Evolutionary conservation across 179 eudicot species (phyloP).

Genomic region (Beta lomatogona): DNA sequence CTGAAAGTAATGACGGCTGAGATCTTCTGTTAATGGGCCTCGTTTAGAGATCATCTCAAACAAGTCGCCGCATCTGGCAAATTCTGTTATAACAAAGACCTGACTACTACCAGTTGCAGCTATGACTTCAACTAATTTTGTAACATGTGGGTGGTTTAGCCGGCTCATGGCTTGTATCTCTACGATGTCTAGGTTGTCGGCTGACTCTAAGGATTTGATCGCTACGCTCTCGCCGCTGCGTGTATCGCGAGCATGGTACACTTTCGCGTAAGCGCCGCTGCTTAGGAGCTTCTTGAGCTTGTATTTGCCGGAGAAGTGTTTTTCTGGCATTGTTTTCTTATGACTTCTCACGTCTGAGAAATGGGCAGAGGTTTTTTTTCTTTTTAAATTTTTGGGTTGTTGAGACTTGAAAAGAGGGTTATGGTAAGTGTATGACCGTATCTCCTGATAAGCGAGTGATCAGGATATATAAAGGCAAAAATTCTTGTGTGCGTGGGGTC

Average conservation of each 20-base stretch:
- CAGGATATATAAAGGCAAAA: not conserved
- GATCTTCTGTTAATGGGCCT: conserved; percentile 25
- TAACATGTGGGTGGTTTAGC: conserved; percentile 30
- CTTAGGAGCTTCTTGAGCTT: conserved; percentile 29
- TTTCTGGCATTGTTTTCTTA: conserved; percentile 23
- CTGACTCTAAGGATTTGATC: conserved; percentile 20
- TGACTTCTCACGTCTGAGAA: not conserved
- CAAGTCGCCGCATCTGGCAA: conserved; percentile 39
- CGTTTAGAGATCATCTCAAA: conserved; percentile 20
- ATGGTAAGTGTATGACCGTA: conserved; percentile 15
- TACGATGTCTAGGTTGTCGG: conserved; percentile 17
- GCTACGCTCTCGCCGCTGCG: conserved; percentile 31
- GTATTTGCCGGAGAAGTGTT: conserved; percentile 34
- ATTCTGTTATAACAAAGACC: conserved; percentile 33
- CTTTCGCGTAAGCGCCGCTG: conserved; percentile 29
- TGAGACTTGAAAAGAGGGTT: not conserved
- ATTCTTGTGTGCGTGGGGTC: too few relatives aligned
- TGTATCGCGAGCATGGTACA: conserved; percentile 33
- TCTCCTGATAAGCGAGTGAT: not conserved
- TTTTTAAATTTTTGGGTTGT: not conserved
- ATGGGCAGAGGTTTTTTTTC: not conserved
- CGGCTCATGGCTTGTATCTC: conserved; percentile 35
- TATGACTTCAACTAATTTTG: conserved; percentile 29
- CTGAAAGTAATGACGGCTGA: conserved; percentile 31
- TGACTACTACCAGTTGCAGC: conserved; percentile 12